Base-by-base conservation (phyloP, 352 stramenopile genomes). In the Discostella stelligera region DNA sequence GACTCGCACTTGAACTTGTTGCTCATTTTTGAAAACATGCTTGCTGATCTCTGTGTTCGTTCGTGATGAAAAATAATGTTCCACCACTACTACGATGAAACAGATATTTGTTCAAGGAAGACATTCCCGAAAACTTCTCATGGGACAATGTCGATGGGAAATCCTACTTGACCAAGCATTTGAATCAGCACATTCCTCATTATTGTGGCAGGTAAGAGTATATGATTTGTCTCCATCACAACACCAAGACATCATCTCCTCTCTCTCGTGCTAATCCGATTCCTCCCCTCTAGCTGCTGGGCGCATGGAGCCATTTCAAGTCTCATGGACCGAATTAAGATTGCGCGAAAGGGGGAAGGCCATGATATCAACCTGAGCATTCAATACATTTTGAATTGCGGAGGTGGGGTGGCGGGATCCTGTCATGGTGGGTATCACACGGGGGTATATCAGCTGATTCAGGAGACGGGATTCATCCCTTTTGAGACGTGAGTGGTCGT, bases 111-210 rank as follows among this genome's bases (percentile, higher is more conserved):
- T n/a, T 69, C 25, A 41, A 80, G 30, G 79, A 88, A n/a, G 87
- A 95, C 14, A 71, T 99, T 10, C 97, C 97, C 1, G 95, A 98
- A 52, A 87, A 74, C n/a, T 98, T 96, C 88, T 93, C 96, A 78
- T 98, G 96, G 96, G 92, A 94, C 64, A 93, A 98, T 70, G 82
- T 98, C 2, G 84, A 97, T 74, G 96, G 96, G 55, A 94, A 90
- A 73, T 96, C 94, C 84, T 98, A 96, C 80, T 90, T 98, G 18
- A 99, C 96, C n/a, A 97, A 96, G 89, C 95, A 96, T 81, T 96
- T 98, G 77, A 99, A 99, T 87, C 97, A 99, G 82, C 97, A 99
- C 82, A 98, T 98, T 60, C 96, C 96, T 21, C 83, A 94, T 68
- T 94, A 94, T 80, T 94, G 89, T 46, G 86, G 83, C 8, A 68